Base-by-base conservation (phyloP, 495 filamentous ascomycete genomes). In the Penicillium simplicissimum region DNA sequence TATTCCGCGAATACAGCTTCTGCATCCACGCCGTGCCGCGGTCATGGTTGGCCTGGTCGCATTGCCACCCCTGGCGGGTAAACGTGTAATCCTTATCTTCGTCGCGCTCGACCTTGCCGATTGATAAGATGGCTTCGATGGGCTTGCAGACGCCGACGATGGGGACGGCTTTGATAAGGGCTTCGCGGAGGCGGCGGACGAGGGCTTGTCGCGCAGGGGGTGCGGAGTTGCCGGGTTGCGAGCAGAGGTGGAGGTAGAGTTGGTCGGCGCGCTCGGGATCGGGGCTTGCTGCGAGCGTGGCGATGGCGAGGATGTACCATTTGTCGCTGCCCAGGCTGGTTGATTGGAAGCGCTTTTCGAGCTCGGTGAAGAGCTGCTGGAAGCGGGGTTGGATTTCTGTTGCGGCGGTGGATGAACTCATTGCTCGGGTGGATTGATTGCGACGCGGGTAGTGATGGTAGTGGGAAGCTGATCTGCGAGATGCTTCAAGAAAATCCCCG, bases 141-240 rank as follows among this genome's bases (percentile, higher is more conserved):
- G 82, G 81, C 59, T 82, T 84, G 72, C 79, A 82, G 9, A 84
- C 79, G 14, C 82, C 82, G 42, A 84, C 71, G 8, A 85, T 78
- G 3, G 76, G 71, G 23, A 84, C 72, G 47, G 70, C 66, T 63
- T 84, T 84, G 52, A 85, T 72, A 17, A 85, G 73, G 1, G 77
- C 75, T 62, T 85, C 83, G 52, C 83, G 79, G 10, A 85, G 70
- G 2, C 83, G 78, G 0, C 81, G 79, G 40, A 83, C 59, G 4
- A 85, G 71, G 1, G 74, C 73, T 65, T 84, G 71, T 17, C 83
- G 76, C 21, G 73, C 60, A 14, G 67, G 59, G 0, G 79, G 59
- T 7, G 71, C 75, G 0, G 67, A 15, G 61, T 77, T 79, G 23
- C 68, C 58, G 5, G 76, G 72, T 58, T 81, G 74, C 47, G 64